Conservation (phyloP, 2,329 filamentous ascomycete species). For the Helicocarpus griseus region DNA sequence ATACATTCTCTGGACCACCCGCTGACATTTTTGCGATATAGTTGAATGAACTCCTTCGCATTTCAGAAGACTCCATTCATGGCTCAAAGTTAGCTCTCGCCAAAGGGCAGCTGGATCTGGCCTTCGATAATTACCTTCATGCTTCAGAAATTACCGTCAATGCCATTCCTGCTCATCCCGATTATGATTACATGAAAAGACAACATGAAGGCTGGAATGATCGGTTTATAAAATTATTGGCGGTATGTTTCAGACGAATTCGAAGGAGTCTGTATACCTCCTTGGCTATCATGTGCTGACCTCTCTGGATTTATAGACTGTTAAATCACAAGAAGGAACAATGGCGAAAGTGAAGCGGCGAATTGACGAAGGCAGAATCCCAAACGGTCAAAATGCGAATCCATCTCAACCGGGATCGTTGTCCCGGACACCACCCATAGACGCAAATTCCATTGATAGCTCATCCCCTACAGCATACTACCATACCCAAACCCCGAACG, state of each 20-base stretch:
- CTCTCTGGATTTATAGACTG: constrained; percentile 32
- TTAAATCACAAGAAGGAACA: constrained; percentile 29
- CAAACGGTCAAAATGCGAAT: not conserved
- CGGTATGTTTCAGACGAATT: constrained; percentile 39
- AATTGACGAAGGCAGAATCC: constrained; percentile 20
- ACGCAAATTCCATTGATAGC: not conserved
- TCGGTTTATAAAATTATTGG: constrained; percentile 46
- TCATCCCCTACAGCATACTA: not conserved
- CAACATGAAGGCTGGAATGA: constrained; percentile 42
- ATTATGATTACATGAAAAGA: constrained; percentile 56
- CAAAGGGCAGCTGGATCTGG: constrained; percentile 50
- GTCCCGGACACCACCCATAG: not conserved
- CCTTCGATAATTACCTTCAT: constrained; percentile 74
- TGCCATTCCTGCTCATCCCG: constrained; percentile 63
- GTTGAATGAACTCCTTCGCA: constrained; percentile 26
- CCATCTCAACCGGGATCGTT: not conserved
- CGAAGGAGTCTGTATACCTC: not conserved
- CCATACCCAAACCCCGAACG: not conserved
- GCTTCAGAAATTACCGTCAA: constrained; percentile 72
- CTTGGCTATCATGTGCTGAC: not conserved
- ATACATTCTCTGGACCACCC: not conserved
- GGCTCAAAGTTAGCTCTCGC: constrained; percentile 24
- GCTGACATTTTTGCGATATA: constrained; percentile 10
- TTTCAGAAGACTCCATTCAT: constrained; percentile 28
- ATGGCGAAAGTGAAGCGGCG: constrained; percentile 33